Percentiles rank a stretch among this genome's conserved stretches.
Evolutionary conservation across 805 yeast genomes (phyloP).

Genomic region (Wickerhamiella australiensis): DNA sequence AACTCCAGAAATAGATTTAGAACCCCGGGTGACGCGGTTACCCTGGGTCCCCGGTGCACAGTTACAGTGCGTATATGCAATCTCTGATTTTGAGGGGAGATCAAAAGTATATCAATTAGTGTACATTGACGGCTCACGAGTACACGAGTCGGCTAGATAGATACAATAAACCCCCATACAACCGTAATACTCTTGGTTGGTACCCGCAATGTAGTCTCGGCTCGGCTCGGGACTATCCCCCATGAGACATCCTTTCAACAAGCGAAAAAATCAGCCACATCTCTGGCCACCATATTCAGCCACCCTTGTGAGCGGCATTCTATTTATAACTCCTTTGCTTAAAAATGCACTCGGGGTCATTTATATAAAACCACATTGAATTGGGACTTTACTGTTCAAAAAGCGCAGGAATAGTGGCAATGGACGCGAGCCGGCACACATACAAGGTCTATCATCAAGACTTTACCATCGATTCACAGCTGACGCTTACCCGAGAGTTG

Average conservation of each 20-base stretch:
- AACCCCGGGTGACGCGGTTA: too few species aligned
- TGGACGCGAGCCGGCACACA: slow-evolving; percentile 20
- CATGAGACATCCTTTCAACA: too few species aligned
- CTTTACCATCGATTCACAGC: slow-evolving; percentile 79
- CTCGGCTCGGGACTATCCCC: too few species aligned
- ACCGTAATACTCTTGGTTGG: too few species aligned
- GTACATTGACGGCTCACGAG: too few species aligned
- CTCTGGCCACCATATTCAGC: neutral
- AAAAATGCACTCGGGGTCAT: neutral
- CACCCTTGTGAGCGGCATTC: neutral
- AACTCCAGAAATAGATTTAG: too few species aligned
- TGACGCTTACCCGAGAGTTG: slow-evolving; percentile 79
- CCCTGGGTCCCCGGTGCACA: too few species aligned
- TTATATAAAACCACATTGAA: neutral
- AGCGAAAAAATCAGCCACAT: too few species aligned
- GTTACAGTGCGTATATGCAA: too few species aligned
- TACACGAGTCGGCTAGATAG: too few species aligned
- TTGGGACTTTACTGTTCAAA: neutral
- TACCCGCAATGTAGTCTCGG: too few species aligned
- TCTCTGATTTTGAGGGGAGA: neutral
- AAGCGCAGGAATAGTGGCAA: neutral
- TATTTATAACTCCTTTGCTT: neutral
- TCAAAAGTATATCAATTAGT: neutral
- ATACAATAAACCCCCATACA: too few species aligned
- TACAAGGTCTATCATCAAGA: slow-evolving; percentile 77